These are phyloP conservation scores for Silybum marianum DNA, from an alignment of 129 eudicot genomes.

Conservation along the genomic window DNA sequence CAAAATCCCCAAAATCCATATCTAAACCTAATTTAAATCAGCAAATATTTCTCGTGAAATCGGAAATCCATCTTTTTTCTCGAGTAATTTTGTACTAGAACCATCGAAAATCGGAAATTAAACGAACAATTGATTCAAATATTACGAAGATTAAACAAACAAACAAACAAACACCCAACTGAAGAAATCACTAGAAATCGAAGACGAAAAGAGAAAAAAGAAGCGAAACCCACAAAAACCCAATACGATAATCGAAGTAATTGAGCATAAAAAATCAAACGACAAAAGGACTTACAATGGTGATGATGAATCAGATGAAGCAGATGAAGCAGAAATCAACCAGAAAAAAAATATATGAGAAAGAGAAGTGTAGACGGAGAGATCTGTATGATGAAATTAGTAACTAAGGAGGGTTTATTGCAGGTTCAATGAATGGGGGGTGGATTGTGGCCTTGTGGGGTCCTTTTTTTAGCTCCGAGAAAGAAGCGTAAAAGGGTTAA, in stretches of 20 bases:
- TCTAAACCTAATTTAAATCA: conserved; percentile 11
- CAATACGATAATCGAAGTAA: neutral
- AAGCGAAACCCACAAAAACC: neutral
- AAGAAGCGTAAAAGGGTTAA: conserved; percentile 24
- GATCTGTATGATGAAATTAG: conserved; percentile 17
- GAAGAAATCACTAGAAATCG: neutral
- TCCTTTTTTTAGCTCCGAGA: conserved; percentile 22
- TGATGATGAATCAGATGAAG: conserved; percentile 13
- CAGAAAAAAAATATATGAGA: neutral
- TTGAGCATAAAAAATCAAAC: neutral
- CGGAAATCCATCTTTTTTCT: conserved; percentile 9
- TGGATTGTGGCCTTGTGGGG: conserved; percentile 19
- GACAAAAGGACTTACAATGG: conserved; percentile 2
- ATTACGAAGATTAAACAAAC: neutral
- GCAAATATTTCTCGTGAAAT: neutral
- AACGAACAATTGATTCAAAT: neutral
- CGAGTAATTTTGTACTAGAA: conserved; percentile 5
- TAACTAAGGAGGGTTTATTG: conserved; percentile 6
- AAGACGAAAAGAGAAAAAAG: neutral
- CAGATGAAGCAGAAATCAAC: too few relatives aligned
- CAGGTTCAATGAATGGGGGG: conserved; percentile 39
- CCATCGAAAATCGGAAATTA: conserved; percentile 1
- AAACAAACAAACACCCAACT: neutral
- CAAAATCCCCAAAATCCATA: conserved; percentile 11
- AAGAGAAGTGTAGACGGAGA: neutral